Percentiles rank a stretch among this genome's conserved stretches.
Conservation (phyloP, 805 yeast genomes). For the Metschnikowia dekortorum region DNA sequence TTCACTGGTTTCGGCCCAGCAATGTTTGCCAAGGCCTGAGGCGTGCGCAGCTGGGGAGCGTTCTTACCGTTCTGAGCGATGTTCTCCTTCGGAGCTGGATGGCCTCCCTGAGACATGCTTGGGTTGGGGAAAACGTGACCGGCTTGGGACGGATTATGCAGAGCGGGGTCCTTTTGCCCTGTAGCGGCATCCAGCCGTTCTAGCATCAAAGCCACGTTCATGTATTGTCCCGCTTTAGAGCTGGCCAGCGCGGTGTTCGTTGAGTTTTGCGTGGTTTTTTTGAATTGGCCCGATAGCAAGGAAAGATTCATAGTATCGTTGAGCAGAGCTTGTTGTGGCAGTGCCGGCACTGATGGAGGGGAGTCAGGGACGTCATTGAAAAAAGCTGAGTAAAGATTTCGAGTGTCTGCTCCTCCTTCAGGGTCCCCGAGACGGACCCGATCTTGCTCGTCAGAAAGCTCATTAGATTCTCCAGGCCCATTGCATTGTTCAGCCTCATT, state of each 20-base stretch:
- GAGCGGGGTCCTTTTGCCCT: no score
- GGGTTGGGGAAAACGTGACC: no score
- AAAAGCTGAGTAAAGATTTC: slow-evolving; percentile 9
- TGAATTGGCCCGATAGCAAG: neutral
- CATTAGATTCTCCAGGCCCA: no score
- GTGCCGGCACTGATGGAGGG: slow-evolving; percentile 41
- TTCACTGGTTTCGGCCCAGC: slow-evolving; percentile 7
- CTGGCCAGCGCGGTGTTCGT: slow-evolving; percentile 21
- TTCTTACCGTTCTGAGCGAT: neutral
- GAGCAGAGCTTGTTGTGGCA: slow-evolving; percentile 23
- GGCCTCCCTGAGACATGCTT: no score
- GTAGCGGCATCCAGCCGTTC: no score
- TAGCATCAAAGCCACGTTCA: no score
- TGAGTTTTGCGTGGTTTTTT: neutral
- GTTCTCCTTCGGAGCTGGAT: no score
- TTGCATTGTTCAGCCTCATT: no score
- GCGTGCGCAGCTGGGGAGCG: neutral
- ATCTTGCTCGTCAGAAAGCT: no score
- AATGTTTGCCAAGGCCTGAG: neutral
- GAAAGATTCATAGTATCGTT: neutral
- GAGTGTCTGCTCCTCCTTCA: neutral
- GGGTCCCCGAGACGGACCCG: neutral
- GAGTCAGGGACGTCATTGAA: slow-evolving; percentile 37
- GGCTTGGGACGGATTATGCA: no score
- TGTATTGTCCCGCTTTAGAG: slow-evolving; percentile 12